A percentile compares a stretch with the other conserved stretches of the same genome.
phyloP scores from a whole-genome alignment of 164 flowering plant species.

The Warburgia ugandensis region DNA sequence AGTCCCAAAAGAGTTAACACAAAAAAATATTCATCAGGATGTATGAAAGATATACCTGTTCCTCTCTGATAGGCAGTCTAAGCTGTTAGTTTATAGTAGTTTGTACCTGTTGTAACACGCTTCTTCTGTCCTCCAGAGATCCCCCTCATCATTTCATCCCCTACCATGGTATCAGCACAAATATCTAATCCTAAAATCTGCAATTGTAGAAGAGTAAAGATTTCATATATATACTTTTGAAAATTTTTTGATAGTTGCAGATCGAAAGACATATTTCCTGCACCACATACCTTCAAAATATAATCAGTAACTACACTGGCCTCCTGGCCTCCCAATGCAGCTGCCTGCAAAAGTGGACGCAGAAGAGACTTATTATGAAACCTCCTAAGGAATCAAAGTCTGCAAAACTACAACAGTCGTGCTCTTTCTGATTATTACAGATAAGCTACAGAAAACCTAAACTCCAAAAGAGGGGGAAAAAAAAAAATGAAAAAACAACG shows the following conservation, averaged over 20 bases:
- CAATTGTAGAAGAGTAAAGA: not conserved
- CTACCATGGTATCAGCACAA: slow-evolving; percentile 38
- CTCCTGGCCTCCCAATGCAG: slow-evolving; percentile 57
- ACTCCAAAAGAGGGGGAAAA: too few species aligned
- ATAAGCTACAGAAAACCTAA: too few species aligned
- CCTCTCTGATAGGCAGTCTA: not conserved
- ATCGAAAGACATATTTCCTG: not conserved
- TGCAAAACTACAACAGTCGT: too few species aligned
- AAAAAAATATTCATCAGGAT: not conserved
- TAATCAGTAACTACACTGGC: slow-evolving; percentile 65
- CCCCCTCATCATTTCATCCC: slow-evolving; percentile 37
- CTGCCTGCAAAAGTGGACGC: slow-evolving; percentile 47
- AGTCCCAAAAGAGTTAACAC: not conserved
- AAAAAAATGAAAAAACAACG: not conserved
- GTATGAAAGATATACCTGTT: not conserved
- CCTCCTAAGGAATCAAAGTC: too few species aligned
- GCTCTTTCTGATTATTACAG: too few species aligned
- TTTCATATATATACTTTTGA: not conserved
- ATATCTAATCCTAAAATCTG: slow-evolving; percentile 40
- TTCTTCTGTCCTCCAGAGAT: slow-evolving; percentile 44
- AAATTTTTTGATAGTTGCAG: not conserved
- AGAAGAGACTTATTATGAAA: too few species aligned
- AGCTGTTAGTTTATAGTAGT: not conserved
- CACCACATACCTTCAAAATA: slow-evolving; percentile 41
- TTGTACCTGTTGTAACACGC: slow-evolving; percentile 33